Conservation (phyloP, 495 filamentous ascomycete species). For the Thozetella sp. region DNA sequence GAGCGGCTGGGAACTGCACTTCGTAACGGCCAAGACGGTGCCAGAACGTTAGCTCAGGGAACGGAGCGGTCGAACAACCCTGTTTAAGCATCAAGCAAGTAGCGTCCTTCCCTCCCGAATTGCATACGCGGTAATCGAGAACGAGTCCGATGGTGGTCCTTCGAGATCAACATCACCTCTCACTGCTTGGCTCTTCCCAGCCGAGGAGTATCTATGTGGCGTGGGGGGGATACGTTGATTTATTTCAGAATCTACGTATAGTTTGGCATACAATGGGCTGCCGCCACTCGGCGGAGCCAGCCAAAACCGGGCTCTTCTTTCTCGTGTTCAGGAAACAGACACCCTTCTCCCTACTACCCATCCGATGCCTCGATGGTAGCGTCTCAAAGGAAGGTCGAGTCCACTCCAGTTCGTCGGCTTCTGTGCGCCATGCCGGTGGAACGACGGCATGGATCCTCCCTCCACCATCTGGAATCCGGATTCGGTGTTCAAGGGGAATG, state of each 20-base stretch:
- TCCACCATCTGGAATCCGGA: not conserved
- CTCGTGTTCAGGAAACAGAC: not conserved
- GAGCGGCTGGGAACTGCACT: too few relatives aligned
- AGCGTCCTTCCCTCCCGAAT: too few relatives aligned
- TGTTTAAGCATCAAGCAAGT: too few relatives aligned
- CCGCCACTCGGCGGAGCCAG: not conserved
- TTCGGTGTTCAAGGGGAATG: too few relatives aligned
- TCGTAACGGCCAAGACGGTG: too few relatives aligned
- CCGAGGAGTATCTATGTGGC: too few relatives aligned
- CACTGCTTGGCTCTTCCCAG: too few relatives aligned
- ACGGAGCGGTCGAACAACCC: too few relatives aligned
- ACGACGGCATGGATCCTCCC: not conserved
- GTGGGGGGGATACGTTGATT: not conserved
- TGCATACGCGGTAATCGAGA: too few relatives aligned
- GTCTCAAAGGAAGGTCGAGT: not conserved
- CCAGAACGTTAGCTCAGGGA: too few relatives aligned
- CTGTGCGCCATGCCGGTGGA: not conserved
- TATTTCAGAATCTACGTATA: conserved; percentile 2
- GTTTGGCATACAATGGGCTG: not conserved
- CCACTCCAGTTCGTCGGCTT: not conserved
- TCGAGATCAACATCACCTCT: too few relatives aligned
- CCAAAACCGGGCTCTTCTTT: not conserved
- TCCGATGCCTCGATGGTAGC: not conserved
- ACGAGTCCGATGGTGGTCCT: too few relatives aligned
- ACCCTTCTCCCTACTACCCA: not conserved